These are phyloP conservation scores for Skeletonema grethae DNA, from an alignment of 108 stramenopile genomes.

Conservation along the genomic window DNA sequence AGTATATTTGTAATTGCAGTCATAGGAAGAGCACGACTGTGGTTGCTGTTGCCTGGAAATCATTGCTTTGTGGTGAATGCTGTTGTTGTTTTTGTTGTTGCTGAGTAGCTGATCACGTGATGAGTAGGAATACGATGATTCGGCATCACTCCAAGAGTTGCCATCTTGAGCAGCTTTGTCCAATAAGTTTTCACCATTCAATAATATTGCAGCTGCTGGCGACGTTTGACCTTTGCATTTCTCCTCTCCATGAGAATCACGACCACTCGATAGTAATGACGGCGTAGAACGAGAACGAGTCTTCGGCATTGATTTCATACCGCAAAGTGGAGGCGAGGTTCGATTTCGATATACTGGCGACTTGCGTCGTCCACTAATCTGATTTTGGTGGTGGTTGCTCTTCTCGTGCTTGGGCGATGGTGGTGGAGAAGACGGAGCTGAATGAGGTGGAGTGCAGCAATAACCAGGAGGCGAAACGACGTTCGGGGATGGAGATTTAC, in stretches of 20 bases:
- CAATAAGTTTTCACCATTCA: not conserved
- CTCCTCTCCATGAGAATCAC: not conserved
- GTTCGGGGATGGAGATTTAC: not conserved
- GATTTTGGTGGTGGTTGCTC: not conserved
- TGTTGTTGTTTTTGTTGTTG: not conserved
- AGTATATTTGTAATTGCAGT: slow-evolving; percentile 14
- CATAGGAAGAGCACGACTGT: not conserved
- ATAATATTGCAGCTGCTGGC: not conserved
- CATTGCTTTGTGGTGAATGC: not conserved
- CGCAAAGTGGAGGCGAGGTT: not conserved
- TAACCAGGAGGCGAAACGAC: not conserved
- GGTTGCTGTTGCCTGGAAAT: not conserved
- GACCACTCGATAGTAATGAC: not conserved
- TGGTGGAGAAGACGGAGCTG: too few relatives aligned
- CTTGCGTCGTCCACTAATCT: not conserved
- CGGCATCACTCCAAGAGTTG: not conserved
- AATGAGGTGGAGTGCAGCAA: not conserved
- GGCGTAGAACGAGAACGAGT: not conserved
- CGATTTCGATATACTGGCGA: not conserved
- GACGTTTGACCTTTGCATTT: not conserved
- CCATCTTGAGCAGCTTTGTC: slow-evolving; percentile 1
- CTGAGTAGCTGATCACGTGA: not conserved
- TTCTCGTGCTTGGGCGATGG: too few relatives aligned
- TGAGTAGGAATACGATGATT: not conserved
- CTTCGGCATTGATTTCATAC: not conserved